Percentiles rank a stretch among this genome's conserved stretches.
Conservation (phyloP, 2,329 filamentous ascomycete species). For the Ascochyta pisi region DNA sequence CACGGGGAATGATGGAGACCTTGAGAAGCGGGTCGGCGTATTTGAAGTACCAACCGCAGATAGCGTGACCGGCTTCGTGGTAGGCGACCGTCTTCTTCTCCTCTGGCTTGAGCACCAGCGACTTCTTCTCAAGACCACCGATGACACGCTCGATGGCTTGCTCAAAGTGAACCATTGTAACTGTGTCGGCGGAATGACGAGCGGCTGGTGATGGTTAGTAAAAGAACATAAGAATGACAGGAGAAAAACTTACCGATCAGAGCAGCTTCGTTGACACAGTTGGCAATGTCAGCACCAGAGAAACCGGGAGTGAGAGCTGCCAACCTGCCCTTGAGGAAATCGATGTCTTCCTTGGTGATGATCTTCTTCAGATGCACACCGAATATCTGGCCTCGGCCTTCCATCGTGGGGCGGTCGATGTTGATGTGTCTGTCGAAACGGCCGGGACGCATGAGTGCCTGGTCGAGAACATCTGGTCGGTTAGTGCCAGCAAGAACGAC, state of each 20-base stretch:
- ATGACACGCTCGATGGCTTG: constrained; percentile 97
- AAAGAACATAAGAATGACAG: not conserved
- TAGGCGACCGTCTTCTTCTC: constrained; percentile 98
- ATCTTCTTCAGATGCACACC: constrained; percentile 93
- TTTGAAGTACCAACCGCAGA: constrained; percentile 97
- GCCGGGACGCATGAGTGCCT: constrained; percentile 93
- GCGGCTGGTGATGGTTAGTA: constrained; percentile 71
- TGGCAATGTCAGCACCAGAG: constrained; percentile 96
- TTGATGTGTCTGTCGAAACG: constrained; percentile 96
- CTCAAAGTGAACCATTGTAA: constrained; percentile 92
- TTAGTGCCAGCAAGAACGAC: constrained; percentile 98
- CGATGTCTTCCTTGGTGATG: constrained; percentile 87
- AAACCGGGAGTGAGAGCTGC: constrained; percentile 95
- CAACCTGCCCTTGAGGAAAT: constrained; percentile 85
- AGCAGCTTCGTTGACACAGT: constrained; percentile 97
- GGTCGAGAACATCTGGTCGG: constrained; percentile 90
- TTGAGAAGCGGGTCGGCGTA: constrained; percentile 97
- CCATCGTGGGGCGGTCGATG: constrained; percentile 96
- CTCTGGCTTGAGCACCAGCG: constrained; percentile 86
- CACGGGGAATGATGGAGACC: constrained; percentile 97
- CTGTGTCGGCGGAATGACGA: constrained; percentile 77
- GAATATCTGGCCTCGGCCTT: constrained; percentile 95
- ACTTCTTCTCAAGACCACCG: constrained; percentile 96
- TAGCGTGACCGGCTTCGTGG: constrained; percentile 96
- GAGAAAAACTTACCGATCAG: constrained; percentile 75